Evolutionary conservation across 2,329 filamentous ascomycete species (phyloP).

Genomic region (Exophiala sideris): DNA sequence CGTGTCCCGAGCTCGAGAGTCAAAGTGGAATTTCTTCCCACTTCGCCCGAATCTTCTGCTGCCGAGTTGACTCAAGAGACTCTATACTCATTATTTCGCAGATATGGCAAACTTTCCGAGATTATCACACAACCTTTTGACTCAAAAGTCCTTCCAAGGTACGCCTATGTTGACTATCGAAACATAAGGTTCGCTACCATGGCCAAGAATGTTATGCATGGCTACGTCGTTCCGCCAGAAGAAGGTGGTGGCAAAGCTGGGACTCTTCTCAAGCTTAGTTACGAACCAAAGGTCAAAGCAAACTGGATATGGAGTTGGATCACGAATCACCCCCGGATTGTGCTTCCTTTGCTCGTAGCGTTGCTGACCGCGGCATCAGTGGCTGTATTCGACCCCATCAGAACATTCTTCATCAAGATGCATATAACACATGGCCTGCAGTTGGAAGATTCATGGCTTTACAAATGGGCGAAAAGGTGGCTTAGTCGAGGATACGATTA

Average conservation of each 20-base stretch:
- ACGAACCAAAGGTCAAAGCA: slow-evolving; percentile 72
- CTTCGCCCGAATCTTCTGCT: slow-evolving; percentile 65
- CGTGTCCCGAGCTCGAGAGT: slow-evolving; percentile 73
- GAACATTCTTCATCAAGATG: slow-evolving; percentile 85
- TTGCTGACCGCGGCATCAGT: slow-evolving; percentile 79
- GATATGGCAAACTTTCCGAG: slow-evolving; percentile 85
- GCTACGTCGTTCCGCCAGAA: slow-evolving; percentile 66
- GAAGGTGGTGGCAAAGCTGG: slow-evolving; percentile 71
- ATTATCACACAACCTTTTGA: slow-evolving; percentile 79
- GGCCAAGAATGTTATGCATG: slow-evolving; percentile 90
- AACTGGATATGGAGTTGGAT: slow-evolving; percentile 87
- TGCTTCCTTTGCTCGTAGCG: slow-evolving; percentile 78
- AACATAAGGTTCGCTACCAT: slow-evolving; percentile 73
- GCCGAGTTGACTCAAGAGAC: slow-evolving; percentile 82
- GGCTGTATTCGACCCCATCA: slow-evolving; percentile 87
- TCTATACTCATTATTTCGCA: slow-evolving; percentile 80
- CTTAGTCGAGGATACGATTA: slow-evolving; percentile 43
- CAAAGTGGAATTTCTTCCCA: slow-evolving; percentile 79
- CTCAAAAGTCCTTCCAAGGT: slow-evolving; percentile 79
- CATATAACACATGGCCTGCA: slow-evolving; percentile 78
- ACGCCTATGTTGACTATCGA: slow-evolving; percentile 74
- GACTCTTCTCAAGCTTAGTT: slow-evolving; percentile 76
- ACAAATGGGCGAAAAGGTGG: slow-evolving; percentile 77
- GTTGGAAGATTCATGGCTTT: slow-evolving; percentile 52
- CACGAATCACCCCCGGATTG: slow-evolving; percentile 77